Base-by-base conservation (phyloP, 306 rosid genomes). In the Glycine latifolia region DNA sequence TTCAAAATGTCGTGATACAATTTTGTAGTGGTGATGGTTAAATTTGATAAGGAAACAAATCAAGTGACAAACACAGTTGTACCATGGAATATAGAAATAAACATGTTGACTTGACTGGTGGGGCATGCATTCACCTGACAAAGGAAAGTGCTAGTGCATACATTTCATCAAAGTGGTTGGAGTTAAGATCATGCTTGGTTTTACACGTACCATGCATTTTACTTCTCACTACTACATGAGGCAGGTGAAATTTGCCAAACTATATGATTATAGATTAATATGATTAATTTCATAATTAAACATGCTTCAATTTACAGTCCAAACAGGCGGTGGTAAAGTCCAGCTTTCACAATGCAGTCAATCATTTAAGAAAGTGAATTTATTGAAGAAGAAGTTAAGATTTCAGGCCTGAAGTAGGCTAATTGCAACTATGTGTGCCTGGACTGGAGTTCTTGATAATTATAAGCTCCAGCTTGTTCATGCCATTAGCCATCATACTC, bases 401-500 rank as follows among this genome's bases (percentile, higher is more conserved):
- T 60, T 35, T 14, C 33, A 8, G 3, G 47, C 17, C 54, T 33
- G 61, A 41, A 31, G 48, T 17, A 56, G 72, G 11, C 56, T 20
- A 60, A 8, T 39, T 35, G 56, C 41, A 69, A 69, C 60, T 61
- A 68, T 33, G 13, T 48, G 31, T 8, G 68, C 72, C 60, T 17
- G 31, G n/a, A 61, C 67, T 59, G 59, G 67, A 0, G 5, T 39
- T 39, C 43, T 39, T 39, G 3, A 39, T 4, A 39, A 39, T 3
- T 39, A 39, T 35, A 4, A 12, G 47, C 63, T 59, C 73, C 58
- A 44, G 71, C 76, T 47, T 73, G 68, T 49, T 73, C 44, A 20
- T 41, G 39, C 43, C 59, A 69, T 49, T 66, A 74, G 56, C 69
- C 79, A 41, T 78, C 65, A 67, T 52, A 12, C 56, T 33, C 65